Conservation (phyloP, 495 filamentous ascomycete genomes). For the Hypoxylon intermedium region DNA sequence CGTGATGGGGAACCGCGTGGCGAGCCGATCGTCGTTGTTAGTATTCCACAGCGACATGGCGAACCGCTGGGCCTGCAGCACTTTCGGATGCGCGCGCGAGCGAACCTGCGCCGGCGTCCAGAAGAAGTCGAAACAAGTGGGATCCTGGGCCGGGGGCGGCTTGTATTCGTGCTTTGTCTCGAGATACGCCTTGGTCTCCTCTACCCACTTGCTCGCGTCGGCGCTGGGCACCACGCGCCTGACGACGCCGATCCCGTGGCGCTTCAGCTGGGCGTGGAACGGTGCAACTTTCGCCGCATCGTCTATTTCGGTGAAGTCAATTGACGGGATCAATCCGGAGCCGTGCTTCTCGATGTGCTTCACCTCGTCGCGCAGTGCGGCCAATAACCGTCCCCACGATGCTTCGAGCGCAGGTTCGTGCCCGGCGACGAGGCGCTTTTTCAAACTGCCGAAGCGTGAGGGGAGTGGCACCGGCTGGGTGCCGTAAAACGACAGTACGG, state of each 20-base stretch:
- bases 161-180: constrained; percentile 60
- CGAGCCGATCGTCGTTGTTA: constrained; percentile 65
- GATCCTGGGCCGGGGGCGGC: constrained; percentile 60
- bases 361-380: constrained; percentile 64
- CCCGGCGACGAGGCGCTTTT: constrained; percentile 68
- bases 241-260: constrained; percentile 72
- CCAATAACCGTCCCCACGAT: constrained; percentile 76
- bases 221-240: constrained; percentile 66
- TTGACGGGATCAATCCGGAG: constrained; percentile 65
- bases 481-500: constrained; percentile 76
- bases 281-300: constrained; percentile 57
- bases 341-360: constrained; percentile 58
- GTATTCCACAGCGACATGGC: constrained; percentile 86
- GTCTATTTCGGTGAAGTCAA: constrained; percentile 67
- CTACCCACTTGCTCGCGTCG: constrained; percentile 64
- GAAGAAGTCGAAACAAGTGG: constrained; percentile 91
- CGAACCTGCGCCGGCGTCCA: constrained; percentile 85
- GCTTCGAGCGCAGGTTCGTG: constrained; percentile 69
- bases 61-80: constrained; percentile 77
- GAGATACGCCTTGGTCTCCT: constrained; percentile 67
- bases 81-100: constrained; percentile 76
- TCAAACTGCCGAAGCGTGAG: constrained; percentile 78
- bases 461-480: constrained; percentile 76
- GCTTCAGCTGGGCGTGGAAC: constrained; percentile 62
- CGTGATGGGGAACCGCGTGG: constrained; percentile 68